Percentiles rank a stretch among this genome's conserved stretches.
These are phyloP conservation scores for Helenozyma rhizophorensis DNA, from an alignment of 805 yeast species.

Conservation along the genomic window DNA sequence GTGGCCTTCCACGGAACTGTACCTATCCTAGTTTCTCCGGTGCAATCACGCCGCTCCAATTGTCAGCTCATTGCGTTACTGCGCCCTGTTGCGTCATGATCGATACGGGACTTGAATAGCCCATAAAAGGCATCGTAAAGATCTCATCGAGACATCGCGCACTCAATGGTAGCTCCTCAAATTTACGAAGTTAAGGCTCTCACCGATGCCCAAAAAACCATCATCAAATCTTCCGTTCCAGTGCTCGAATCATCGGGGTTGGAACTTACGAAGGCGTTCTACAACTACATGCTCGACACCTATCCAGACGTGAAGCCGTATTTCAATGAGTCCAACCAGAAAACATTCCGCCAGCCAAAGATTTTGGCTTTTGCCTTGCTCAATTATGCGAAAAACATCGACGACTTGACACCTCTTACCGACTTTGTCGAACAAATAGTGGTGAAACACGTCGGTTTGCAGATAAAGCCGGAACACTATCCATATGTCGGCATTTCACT, in stretches of 20 bases:
- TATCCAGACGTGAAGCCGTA: conserved; percentile 54
- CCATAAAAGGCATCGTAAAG: too few relatives aligned
- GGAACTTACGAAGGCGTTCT: conserved; percentile 50
- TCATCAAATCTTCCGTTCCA: conserved; percentile 50
- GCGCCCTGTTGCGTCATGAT: too few relatives aligned
- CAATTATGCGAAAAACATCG: conserved; percentile 59
- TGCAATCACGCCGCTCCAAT: too few relatives aligned
- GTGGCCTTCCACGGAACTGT: too few relatives aligned
- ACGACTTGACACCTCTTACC: conserved; percentile 49
- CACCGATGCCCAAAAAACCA: conserved; percentile 24
- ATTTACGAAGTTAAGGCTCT: conserved; percentile 25
- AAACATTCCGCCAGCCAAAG: conserved; percentile 51
- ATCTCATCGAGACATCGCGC: too few relatives aligned
- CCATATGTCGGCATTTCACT: conserved; percentile 58
- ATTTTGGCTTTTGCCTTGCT: conserved; percentile 60
- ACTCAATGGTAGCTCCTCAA: conserved; percentile 6
- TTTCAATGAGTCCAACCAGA: conserved; percentile 60
- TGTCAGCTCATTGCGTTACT: too few relatives aligned
- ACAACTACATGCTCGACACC: conserved; percentile 48
- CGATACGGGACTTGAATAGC: too few relatives aligned
- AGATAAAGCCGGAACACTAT: conserved; percentile 60
- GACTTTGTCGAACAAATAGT: conserved; percentile 57
- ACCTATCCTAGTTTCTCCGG: too few relatives aligned
- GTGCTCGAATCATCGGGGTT: conserved; percentile 53
- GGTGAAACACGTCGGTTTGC: conserved; percentile 62